Evolutionary conservation across 1,284 basidiomycete genomes (phyloP), one percentile per base, ranked within the genome.

Genomic region (Cutaneotrichosporon sp.): DNA sequence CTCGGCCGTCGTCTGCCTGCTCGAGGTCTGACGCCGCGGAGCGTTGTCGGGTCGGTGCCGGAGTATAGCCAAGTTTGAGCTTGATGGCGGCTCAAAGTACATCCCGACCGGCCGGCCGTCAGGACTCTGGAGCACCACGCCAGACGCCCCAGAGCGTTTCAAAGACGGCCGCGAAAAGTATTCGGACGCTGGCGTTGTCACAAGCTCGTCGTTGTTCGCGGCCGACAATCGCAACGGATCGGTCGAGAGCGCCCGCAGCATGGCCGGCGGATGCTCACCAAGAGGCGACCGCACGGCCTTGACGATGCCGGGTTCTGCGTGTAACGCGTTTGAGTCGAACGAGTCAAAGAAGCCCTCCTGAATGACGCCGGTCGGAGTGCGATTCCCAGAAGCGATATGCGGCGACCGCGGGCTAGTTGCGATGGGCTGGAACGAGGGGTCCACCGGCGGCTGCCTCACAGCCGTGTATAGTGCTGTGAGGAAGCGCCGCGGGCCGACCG

Each of bases 41-140:
- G 22, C 2, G 10, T 26, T 51, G 11, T 60, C 57, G 10, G 47
- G 26, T 1, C 57, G 60, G 10, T 59, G 58, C 9, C 46, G n/a
- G 30, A 60, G 36, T 32, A 32, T 31, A 2, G 40, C 47, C 21
- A 31, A n/a, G 10, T 49, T 72, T 8, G 65, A 63, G 59, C 72
- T 73, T 13, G 69, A 68, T 4, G 77, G 81, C 0, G 96, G 96
- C 70, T 95, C 90, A 80, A 99, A 99, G 81, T 94, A 92, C 69
- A 99, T 95, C 7, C 93, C 95, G 22, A 92, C 87, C 0, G 93
- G 91, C 67, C 93, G 88, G 0, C 96, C 96, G 74, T 97, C 92
- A 0, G 92, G 91, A 73, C 89, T 91, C 69, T 95, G 92, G 58
- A 99, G 89, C 51, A 98, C 86, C 22, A 97, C 85, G 0, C 96